These are phyloP conservation scores for Cladosporium sp. DNA, from an alignment of 2,329 filamentous ascomycete species.

Conservation along the genomic window DNA sequence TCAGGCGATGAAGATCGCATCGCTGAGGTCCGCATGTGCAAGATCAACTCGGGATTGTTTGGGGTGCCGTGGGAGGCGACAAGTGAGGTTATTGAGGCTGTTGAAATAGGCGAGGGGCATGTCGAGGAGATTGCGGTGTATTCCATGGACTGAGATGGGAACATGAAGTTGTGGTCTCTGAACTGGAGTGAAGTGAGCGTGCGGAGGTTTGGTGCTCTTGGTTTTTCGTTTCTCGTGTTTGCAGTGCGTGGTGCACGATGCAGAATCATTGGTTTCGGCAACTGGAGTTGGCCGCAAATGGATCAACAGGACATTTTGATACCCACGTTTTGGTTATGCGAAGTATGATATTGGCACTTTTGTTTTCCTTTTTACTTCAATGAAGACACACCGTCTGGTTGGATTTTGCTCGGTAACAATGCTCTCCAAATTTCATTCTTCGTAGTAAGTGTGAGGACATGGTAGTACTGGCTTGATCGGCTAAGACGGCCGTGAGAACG, in stretches of 20 bases:
- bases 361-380: no score
- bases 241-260: neutral
- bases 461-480: neutral
- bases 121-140: constrained; percentile 7
- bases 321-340: neutral
- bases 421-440: neutral
- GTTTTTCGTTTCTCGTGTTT: neutral
- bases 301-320: neutral
- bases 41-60: constrained; percentile 61
- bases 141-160: neutral
- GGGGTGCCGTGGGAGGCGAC: constrained; percentile 56
- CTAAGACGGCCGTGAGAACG: no score
- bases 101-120: constrained; percentile 33
- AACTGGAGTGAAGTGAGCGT: neutral
- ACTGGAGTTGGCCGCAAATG: neutral
- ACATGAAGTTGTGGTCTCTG: neutral
- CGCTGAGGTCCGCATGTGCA: constrained; percentile 49
- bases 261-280: neutral
- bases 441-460: neutral
- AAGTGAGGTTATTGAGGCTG: constrained; percentile 43
- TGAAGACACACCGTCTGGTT: no score
- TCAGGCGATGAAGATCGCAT: constrained; percentile 27
- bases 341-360: neutral
- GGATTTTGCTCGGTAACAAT: no score
- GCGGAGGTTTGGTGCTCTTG: neutral